A percentile compares a stretch with the other conserved stretches of the same genome.
Evolutionary conservation across 2,329 filamentous ascomycete genomes (phyloP).

Genomic region (Pleoardoris graminearum): DNA sequence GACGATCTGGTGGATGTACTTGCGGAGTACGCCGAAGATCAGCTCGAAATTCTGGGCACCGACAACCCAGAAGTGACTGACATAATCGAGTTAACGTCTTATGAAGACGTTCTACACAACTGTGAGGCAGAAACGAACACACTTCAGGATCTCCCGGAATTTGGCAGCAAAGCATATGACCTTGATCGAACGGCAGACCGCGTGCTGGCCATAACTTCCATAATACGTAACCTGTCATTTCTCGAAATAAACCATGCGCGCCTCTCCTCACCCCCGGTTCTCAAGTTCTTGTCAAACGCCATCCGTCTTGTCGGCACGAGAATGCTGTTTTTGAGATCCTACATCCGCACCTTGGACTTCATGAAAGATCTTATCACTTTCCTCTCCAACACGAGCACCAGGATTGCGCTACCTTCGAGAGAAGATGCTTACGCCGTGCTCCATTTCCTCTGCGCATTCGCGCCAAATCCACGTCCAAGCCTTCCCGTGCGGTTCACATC

Average conservation of each 20-base stretch:
- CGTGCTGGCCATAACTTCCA: constrained; percentile 87
- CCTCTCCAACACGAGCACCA: constrained; percentile 83
- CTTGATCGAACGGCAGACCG: constrained; percentile 85
- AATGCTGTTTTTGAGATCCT: constrained; percentile 79
- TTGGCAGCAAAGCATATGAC: constrained; percentile 77
- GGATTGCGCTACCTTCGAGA: constrained; percentile 77
- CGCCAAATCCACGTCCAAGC: constrained; percentile 73
- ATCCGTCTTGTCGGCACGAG: constrained; percentile 88
- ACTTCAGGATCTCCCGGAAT: constrained; percentile 71
- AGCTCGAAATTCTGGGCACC: constrained; percentile 81
- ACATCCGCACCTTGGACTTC: constrained; percentile 87
- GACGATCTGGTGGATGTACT: constrained; percentile 88
- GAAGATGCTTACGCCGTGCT: constrained; percentile 87
- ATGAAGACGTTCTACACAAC: constrained; percentile 84
- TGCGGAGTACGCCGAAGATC: constrained; percentile 87
- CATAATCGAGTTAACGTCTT: constrained; percentile 77
- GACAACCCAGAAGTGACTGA: constrained; percentile 85
- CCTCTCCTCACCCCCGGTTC: constrained; percentile 74
- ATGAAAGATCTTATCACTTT: constrained; percentile 94
- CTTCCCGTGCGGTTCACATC: constrained; percentile 70
- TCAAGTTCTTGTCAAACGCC: constrained; percentile 81
- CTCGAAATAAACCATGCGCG: constrained; percentile 73
- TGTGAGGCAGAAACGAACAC: constrained; percentile 73
- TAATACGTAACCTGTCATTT: constrained; percentile 91
- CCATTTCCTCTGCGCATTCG: constrained; percentile 88